A percentile compares a stretch with the other conserved stretches of the same genome.
Conservation (phyloP, 2,329 filamentous ascomycete species). For the Tolypocladium ovalisporum region DNA sequence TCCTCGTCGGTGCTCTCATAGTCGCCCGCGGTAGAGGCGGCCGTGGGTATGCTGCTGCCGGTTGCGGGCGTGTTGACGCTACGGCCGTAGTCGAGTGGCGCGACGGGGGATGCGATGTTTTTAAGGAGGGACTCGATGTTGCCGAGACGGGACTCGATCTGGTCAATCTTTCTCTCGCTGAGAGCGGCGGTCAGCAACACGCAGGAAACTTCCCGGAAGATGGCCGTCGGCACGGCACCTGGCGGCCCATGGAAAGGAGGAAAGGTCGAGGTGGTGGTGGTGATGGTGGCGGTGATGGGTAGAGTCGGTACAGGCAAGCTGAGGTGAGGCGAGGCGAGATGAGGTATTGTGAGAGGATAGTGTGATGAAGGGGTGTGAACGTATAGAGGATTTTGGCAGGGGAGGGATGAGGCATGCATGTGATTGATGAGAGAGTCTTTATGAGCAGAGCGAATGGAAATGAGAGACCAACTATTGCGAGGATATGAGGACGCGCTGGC, state of each 20-base stretch:
- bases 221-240: neutral
- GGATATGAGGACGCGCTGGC: constrained; percentile 47
- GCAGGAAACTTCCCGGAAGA: neutral
- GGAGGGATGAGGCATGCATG: neutral
- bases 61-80: constrained; percentile 12
- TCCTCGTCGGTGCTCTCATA: constrained; percentile 29
- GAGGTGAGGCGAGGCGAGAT: neutral
- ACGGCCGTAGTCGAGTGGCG: constrained; percentile 8
- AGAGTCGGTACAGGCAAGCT: neutral
- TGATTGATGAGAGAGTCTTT: neutral
- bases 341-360: neutral
- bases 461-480: constrained; percentile 43
- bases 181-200: neutral
- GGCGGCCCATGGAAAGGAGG: too few species aligned
- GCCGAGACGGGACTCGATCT: constrained; percentile 31
- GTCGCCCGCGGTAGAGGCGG: constrained; percentile 19
- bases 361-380: neutral
- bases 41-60: constrained; percentile 12
- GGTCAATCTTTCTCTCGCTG: constrained; percentile 43
- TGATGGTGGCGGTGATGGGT: neutral
- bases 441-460: neutral
- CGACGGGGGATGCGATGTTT: constrained; percentile 19
- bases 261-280: too few species aligned
- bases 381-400: neutral
- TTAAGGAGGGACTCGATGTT: constrained; percentile 33